Evolutionary conservation across 306 rosid genomes (phyloP), one percentile per base, ranked within the genome.

Genomic region (Canavalia ensiformis): DNA sequence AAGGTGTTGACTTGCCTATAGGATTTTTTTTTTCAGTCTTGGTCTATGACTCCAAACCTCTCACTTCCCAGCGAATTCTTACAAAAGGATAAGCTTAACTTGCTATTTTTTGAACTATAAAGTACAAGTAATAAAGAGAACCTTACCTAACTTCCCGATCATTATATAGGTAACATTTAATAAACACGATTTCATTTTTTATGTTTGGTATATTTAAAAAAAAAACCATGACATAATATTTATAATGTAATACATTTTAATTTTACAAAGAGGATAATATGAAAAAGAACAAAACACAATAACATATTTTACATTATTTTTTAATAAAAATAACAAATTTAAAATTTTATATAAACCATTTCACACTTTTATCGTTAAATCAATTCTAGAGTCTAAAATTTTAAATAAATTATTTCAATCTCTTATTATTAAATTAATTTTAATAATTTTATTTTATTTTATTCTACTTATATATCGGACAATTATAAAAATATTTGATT

Each of bases 31-130:
- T 18, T 72, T 63, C 60, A 55, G 79, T 29, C 75, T 37, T 37
- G 41, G 0, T 18, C 25, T 18, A 50, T 50, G 39, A 67, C 57
- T 42, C 72, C 18, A 25, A 56, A 35, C 56, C 52, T 42, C 51
- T 69, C 77, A 44, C 71, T 47, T 42, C 55, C 47, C 81, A 18
- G 6, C 2, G 58, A 68, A 46, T 81, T 72, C 81, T 45, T 67
- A 56, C 65, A 50, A 46, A 46, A 47, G 58, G 58, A 52, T 11
- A 37, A 28, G 10, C 72, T 18, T 57, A 35, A 62, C 30, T 74
- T 81, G 58, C 31, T 42, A 37, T 12, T 63, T 71, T 63, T 37
- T 81, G 12, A 81, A 52, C 25, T 42, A 2, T 7, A 39, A 52
- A 64, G 50, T 25, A 41, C 34, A 59, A 49, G 72, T 51, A 49